Percentiles rank a stretch among this genome's conserved stretches.
Conservation (phyloP, 129 eudicot genomes). For the Saussurea involucrata region DNA sequence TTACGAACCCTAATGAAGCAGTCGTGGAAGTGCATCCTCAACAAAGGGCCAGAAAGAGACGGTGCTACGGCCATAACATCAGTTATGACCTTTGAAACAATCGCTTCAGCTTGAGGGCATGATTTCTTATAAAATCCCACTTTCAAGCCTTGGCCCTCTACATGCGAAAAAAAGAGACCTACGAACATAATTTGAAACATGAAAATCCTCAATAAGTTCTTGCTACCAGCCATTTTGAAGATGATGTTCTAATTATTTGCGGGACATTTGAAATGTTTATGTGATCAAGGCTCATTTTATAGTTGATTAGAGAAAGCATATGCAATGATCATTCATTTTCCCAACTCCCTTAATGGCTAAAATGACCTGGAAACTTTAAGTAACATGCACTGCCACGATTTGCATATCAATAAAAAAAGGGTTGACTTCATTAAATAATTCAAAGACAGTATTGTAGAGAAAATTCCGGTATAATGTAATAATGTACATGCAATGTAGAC, state of each 20-base stretch:
- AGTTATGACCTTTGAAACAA: conserved; percentile 21
- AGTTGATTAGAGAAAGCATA: not conserved
- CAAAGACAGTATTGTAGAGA: not conserved
- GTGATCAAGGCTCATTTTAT: conserved; percentile 2
- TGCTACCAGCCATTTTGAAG: conserved; percentile 10
- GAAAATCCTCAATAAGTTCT: conserved; percentile 5
- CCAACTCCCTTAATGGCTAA: not conserved
- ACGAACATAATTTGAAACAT: conserved; percentile 15
- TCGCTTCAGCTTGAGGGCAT: conserved; percentile 53
- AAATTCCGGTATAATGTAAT: not conserved
- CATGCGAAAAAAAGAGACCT: too few relatives aligned
- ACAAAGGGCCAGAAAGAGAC: too few relatives aligned
- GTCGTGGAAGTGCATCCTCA: conserved; percentile 70
- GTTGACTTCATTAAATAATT: not conserved
- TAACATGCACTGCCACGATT: conserved; percentile 6
- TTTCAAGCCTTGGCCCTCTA: conserved; percentile 38
- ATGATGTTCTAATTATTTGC: not conserved
- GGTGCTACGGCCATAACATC: conserved; percentile 50
- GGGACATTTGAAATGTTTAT: conserved; percentile 9
- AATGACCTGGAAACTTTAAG: not conserved
- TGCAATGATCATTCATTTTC: not conserved
- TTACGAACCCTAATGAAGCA: conserved; percentile 61
- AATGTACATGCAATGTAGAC: not conserved
- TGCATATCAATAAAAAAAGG: not conserved
- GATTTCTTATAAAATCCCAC: conserved; percentile 52